Percentiles rank a stretch among this genome's conserved stretches.
Conservation (phyloP, 176 grass and related monocot species). For the Aegilops tauschii region DNA sequence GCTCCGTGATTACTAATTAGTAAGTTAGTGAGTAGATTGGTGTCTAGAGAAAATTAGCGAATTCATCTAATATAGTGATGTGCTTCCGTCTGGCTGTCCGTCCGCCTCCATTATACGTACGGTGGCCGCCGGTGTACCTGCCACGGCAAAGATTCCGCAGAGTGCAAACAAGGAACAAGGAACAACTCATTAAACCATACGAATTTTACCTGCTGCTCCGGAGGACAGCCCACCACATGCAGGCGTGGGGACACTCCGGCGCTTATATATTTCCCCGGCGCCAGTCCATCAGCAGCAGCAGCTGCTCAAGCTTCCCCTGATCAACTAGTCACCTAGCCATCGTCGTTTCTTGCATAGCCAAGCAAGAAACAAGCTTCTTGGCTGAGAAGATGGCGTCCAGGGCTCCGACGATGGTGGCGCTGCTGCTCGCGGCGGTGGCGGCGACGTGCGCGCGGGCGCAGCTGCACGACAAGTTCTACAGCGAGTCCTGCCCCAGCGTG, state of each 20-base stretch:
- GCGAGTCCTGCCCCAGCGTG: slow-evolving; percentile 51
- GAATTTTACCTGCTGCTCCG: background rate
- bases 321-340: too few species aligned
- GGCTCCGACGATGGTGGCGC: background rate
- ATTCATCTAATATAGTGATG: too few species aligned
- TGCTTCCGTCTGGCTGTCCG: background rate
- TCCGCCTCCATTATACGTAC: background rate
- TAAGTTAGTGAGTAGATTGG: too few species aligned
- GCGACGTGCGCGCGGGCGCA: slow-evolving; percentile 25
- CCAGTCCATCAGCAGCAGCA: slow-evolving; percentile 42
- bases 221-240: slow-evolving; percentile 31
- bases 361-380: background rate
- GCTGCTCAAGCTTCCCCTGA: background rate
- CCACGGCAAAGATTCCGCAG: slow-evolving; percentile 30
- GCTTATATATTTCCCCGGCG: slow-evolving; percentile 40
- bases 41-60: too few species aligned
- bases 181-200: slow-evolving; percentile 19
- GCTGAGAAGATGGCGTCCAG: slow-evolving; percentile 18
- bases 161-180: background rate
- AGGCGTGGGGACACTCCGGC: background rate
- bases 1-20: too few species aligned
- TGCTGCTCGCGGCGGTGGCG: slow-evolving; percentile 20
- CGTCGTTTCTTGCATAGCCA: too few species aligned
- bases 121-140: slow-evolving; percentile 20
- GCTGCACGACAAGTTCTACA: slow-evolving; percentile 53